These are phyloP conservation scores for Scheffersomyces titani DNA, from an alignment of 1,139 yeast species.

Conservation along the genomic window DNA sequence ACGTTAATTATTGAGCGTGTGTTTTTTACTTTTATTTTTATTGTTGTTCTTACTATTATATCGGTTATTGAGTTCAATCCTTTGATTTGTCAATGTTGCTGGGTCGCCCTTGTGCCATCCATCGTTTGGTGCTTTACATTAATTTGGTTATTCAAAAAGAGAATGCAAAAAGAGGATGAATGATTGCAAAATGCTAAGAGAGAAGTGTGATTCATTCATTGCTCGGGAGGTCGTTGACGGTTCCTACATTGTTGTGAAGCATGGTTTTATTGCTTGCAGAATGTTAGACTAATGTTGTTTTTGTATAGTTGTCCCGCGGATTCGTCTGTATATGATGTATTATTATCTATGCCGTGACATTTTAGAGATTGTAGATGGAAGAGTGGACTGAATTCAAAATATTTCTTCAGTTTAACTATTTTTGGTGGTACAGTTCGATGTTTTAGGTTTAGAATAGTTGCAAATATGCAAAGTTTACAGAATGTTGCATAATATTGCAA, in stretches of 20 bases:
- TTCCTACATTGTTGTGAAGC: neutral
- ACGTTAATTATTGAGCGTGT: neutral
- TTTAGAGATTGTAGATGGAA: neutral
- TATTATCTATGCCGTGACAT: neutral
- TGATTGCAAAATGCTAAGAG: neutral
- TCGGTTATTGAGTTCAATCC: neutral
- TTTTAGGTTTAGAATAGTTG: neutral
- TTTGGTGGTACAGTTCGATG: neutral
- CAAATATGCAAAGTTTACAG: neutral
- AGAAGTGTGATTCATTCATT: neutral
- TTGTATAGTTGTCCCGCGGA: neutral
- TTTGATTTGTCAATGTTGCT: neutral
- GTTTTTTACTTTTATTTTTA: neutral
- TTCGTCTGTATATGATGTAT: neutral
- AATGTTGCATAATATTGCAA: neutral
- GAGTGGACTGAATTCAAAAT: too few relatives aligned
- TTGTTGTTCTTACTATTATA: neutral
- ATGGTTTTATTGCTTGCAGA: neutral
- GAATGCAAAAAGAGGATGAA: neutral
- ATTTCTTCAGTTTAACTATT: neutral
- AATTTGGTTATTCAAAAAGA: neutral
- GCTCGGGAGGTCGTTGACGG: neutral
- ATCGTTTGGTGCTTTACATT: neutral
- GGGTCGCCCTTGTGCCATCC: neutral
- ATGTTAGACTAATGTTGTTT: neutral